phyloP scores from a whole-genome alignment of 805 yeast genomes.

The Candida silvicultrix region DNA sequence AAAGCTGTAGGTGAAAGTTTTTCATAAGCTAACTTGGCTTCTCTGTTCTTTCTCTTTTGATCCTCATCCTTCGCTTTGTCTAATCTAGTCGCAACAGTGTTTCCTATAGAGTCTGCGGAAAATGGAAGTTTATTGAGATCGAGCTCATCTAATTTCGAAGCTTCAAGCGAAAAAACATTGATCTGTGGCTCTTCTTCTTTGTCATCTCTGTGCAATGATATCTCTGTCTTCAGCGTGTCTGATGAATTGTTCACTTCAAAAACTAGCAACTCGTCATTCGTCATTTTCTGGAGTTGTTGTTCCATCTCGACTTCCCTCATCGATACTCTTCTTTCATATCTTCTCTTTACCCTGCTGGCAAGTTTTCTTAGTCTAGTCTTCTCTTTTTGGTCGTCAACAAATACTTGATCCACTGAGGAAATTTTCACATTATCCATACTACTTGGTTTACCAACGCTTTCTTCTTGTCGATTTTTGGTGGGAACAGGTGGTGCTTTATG shows the following conservation, averaged over 20 bases:
- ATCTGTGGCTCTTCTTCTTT: not conserved
- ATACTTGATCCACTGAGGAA: conserved; percentile 19
- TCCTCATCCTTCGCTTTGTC: conserved; percentile 1
- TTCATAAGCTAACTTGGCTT: conserved; percentile 2
- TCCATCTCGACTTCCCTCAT: not conserved
- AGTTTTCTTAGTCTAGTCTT: conserved; percentile 12
- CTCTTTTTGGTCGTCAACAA: conserved; percentile 18
- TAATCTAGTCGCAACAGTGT: not conserved
- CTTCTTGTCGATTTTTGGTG: not conserved
- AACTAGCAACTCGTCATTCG: not conserved
- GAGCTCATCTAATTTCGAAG: not conserved
- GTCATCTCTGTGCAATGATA: not conserved
- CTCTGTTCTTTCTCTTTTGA: conserved; percentile 4
- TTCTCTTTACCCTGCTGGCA: conserved; percentile 16
- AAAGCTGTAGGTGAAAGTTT: conserved; percentile 14
- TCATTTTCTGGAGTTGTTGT: not conserved
- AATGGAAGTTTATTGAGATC: conserved; percentile 11
- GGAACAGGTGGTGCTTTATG: not conserved
- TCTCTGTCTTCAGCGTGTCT: not conserved
- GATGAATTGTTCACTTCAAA: not conserved
- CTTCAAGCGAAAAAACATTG: not conserved
- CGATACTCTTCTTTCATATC: conserved; percentile 5
- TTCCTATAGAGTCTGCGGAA: conserved; percentile 18
- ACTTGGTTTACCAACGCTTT: too few species aligned
- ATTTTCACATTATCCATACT: conserved; percentile 2